These are phyloP conservation scores for Podosphaera xanthii DNA, from an alignment of 2,329 filamentous ascomycete species.

Conservation along the genomic window DNA sequence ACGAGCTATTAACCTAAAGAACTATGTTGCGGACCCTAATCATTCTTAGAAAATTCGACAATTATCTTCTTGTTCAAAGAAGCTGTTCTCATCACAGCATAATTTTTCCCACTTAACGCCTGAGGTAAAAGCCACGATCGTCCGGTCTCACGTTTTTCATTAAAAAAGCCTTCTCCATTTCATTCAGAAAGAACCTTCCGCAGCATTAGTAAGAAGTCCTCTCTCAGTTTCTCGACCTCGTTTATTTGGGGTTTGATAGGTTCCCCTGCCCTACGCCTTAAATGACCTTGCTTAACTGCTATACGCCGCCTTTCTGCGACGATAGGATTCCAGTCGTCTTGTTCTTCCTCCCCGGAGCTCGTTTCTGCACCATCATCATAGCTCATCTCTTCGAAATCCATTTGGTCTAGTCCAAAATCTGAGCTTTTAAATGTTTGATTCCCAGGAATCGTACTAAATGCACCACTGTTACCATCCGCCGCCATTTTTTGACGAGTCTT, in stretches of 20 bases:
- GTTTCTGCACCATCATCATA: conserved; percentile 48
- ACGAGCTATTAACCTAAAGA: no score
- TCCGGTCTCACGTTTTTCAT: neutral
- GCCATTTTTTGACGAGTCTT: conserved; percentile 99
- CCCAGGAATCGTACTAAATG: conserved; percentile 26
- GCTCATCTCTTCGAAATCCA: conserved; percentile 67
- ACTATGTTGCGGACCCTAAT: no score
- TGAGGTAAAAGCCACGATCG: no score
- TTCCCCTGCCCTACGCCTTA: conserved; percentile 63
- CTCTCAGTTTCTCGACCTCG: conserved; percentile 59
- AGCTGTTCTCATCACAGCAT: no score
- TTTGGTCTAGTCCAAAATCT: conserved; percentile 77
- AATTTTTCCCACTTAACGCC: no score
- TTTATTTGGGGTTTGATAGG: conserved; percentile 57
- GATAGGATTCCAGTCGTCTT: conserved; percentile 61
- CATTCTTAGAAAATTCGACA: no score
- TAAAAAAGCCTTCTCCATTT: neutral
- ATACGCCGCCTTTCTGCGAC: conserved; percentile 69
- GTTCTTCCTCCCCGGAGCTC: conserved; percentile 34
- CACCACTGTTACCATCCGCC: conserved; percentile 39
- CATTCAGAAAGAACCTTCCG: conserved; percentile 57
- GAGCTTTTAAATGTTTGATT: conserved; percentile 44
- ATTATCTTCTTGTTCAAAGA: no score
- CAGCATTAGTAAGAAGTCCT: conserved; percentile 63
- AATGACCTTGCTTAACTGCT: conserved; percentile 55